Evolutionary conservation across 371 early-diverging fungal species (phyloP), one percentile per base, ranked within the genome.

Genomic region (Chytridium lagenaria): DNA sequence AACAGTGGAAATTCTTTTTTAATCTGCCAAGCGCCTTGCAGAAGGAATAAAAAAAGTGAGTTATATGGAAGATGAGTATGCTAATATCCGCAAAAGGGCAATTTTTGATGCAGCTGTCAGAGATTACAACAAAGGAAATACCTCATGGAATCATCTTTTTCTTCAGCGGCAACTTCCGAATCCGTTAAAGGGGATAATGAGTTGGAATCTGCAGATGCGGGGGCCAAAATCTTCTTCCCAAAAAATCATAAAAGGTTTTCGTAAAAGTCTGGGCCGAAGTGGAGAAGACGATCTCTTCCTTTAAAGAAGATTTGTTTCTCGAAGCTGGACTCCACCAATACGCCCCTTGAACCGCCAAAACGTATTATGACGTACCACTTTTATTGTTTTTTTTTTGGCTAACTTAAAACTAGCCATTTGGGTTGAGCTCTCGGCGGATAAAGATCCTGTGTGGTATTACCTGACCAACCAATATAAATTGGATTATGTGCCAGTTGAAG

Each of bases 261-360:
- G 96, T 94, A 55, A 91, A 92, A 70, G 93, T 98, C 30, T 98
- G 98, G 98, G 82, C 81, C 0, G 96, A 96, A 77, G 96, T 96
- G 23, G 92, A 91, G 68, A 86, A 90, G 40, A 93, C 94, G 72
- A 90, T 96, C 1, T 87, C 84, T 1, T 86, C 87, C 55, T 79
- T 96, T 7, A 86, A 91, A 49, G 86, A 86, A 30, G 86, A 91
- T 22, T 79, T 98, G 69, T 89, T 92, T 52, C 78, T n/a, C 84
- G 59, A 90, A 92, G 80, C 77, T 98, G 70, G 87, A 87, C 1
- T 92, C 94, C 71, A 89, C 92, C 12, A 92, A 90, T 88, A 77
- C 89, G 33, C 86, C 94, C 22, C 87, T 96, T 83, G 96, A 96
- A 36, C 90, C 89, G 49, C 98, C 97, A 77, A 96, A 97, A 81